Conservation (phyloP, 1,139 yeast genomes). For the Hyphopichia fennica region DNA sequence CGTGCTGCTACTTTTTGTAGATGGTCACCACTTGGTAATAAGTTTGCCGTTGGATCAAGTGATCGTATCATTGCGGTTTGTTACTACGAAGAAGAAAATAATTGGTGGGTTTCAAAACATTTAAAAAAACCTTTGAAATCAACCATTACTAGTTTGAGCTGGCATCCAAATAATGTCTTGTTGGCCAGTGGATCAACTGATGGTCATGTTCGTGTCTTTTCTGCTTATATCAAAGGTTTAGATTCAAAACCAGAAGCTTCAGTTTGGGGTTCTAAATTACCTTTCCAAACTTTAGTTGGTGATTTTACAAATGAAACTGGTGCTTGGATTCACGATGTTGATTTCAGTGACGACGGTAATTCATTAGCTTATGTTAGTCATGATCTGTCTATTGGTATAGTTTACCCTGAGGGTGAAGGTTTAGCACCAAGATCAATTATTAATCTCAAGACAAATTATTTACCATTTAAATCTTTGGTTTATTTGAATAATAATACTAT, state of each 20-base stretch:
- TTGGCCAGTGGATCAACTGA: conserved; percentile 93
- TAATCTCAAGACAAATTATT: conserved; percentile 64
- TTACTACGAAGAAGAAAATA: conserved; percentile 92
- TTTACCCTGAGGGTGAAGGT: conserved; percentile 75
- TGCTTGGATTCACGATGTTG: conserved; percentile 91
- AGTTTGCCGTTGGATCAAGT: conserved; percentile 96
- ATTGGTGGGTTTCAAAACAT: conserved; percentile 99
- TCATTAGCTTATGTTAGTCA: conserved; percentile 77
- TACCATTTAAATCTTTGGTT: conserved; percentile 78
- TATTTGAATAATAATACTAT: conserved; percentile 68
- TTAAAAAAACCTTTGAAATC: conserved; percentile 90
- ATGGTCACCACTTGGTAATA: conserved; percentile 92
- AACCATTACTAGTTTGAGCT: conserved; percentile 77
- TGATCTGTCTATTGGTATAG: conserved; percentile 73
- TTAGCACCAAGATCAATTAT: conserved; percentile 44
- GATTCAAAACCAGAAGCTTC: conserved; percentile 82
- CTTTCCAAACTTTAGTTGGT: conserved; percentile 91
- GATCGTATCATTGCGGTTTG: conserved; percentile 94
- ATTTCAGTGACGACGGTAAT: conserved; percentile 80
- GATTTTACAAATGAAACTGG: conserved; percentile 77
- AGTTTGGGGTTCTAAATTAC: conserved; percentile 93
- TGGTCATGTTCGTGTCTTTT: conserved; percentile 90
- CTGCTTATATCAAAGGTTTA: conserved; percentile 88
- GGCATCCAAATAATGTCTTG: conserved; percentile 95
- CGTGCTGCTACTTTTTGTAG: conserved; percentile 91